Evolutionary conservation across 345 rosid genomes (phyloP).

Genomic region (Pelargonium nanum): DNA sequence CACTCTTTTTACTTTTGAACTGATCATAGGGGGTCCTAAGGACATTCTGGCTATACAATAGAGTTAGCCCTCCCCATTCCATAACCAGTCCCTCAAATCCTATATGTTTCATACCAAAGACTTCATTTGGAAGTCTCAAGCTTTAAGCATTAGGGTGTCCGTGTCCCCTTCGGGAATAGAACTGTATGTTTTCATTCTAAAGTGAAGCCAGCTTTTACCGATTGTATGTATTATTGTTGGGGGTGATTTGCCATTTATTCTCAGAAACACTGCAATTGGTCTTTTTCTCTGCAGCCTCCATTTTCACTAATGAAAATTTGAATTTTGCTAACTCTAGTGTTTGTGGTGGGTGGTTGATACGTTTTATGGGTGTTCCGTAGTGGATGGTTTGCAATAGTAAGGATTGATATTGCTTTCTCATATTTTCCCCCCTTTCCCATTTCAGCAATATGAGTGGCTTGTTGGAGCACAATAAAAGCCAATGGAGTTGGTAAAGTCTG

Average conservation of each 20-base stretch:
- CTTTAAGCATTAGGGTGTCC: neutral
- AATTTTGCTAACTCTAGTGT: too few species aligned
- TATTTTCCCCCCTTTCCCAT: neutral
- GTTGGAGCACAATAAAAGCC: conserved; percentile 92
- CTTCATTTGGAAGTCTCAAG: neutral
- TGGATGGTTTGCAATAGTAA: neutral
- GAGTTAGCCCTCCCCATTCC: neutral
- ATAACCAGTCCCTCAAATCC: neutral
- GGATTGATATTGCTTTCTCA: neutral
- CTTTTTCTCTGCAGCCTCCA: neutral
- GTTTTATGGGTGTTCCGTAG: neutral
- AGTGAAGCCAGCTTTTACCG: neutral
- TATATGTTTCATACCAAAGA: neutral
- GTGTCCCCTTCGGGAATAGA: neutral
- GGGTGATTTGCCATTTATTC: neutral
- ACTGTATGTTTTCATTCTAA: neutral
- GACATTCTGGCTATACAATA: neutral
- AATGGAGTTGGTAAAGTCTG: conserved; percentile 80
- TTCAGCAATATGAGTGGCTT: conserved; percentile 90
- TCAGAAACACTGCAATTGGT: neutral
- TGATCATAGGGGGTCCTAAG: neutral
- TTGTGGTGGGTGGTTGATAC: neutral
- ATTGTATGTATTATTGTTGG: neutral
- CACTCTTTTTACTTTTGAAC: neutral
- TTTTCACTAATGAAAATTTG: neutral